Base-by-base conservation (phyloP, 179 eudicot species). In the Nepenthes alata region DNA sequence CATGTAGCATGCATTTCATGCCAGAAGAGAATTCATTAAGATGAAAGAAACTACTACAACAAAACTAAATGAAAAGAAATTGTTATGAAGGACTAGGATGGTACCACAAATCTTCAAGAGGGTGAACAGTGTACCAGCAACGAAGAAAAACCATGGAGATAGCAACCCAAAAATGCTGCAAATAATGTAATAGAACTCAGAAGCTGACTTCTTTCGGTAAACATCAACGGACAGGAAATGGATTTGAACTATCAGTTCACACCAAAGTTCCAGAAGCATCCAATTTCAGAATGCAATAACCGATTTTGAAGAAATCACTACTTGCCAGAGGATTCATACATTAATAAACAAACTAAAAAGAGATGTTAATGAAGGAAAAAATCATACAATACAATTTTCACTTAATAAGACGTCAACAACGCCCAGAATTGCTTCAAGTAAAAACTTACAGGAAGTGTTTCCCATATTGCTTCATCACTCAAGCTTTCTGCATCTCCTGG, bases 141-240 rank as follows among this genome's bases (percentile, higher is more conserved):
- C 67, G 70, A 89, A 89, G 84, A 93, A 93, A 93, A 72, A 93
- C 93, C 98, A 93, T 89, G 59, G 97, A 89, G 75, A 93, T 89
- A 14, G 98, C 98, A 56, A 93, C 95, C 96, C 98, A 93, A 72
- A 93, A 93, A 73, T 93, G 98, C 96, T 89, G 79, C 63, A 74
- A 76, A 61, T 53, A 79, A 59, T 39, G 74, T 39, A 49, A 11
- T 12, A 52, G 35, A 52, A 57, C 63, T 67, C 62, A 78, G 67
- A 52, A 58, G 47, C 47, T 39, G 57, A 37, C 65, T 54, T 16
- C 54, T 35, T 53, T 13, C 34, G 12, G 8, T 2, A 15, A 44
- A 70, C 16, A 16, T 52, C 6, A 41, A 25, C 25, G 1, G 25
- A 25, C 25, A 25, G 25, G 25, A 25, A 25, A 25, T 25, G 25